These are phyloP conservation scores for Rhazya stricta DNA, from an alignment of 257 asterid genomes.

Conservation along the genomic window DNA sequence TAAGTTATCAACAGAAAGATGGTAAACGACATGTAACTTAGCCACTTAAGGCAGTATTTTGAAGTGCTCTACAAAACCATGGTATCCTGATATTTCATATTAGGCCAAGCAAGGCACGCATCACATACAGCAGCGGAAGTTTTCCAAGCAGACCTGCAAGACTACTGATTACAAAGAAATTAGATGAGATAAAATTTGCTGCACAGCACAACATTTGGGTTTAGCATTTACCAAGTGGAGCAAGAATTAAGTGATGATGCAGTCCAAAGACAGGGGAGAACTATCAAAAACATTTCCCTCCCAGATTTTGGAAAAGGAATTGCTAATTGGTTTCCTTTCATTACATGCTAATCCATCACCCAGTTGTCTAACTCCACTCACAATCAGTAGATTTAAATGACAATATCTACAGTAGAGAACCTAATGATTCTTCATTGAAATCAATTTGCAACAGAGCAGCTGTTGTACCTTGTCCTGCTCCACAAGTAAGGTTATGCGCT, in stretches of 20 bases:
- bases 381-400: background rate
- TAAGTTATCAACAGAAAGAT: background rate
- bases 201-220: background rate
- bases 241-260: background rate
- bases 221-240: background rate
- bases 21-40: background rate
- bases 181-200: background rate
- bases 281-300: background rate
- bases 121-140: too few relatives aligned
- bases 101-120: background rate
- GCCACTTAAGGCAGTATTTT: background rate
- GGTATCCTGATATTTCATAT: background rate
- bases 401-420: background rate
- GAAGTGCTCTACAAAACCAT: background rate
- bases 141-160: too few relatives aligned
- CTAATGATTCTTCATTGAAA: background rate
- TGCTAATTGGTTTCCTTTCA: background rate
- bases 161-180: too few relatives aligned
- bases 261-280: background rate
- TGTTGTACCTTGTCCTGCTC: constrained; percentile 13
- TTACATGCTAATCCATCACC: background rate
- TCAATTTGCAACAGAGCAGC: background rate
- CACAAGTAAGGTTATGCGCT: background rate
- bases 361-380: background rate
- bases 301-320: background rate